Conservation (phyloP, 306 rosid genomes). For the apple (Malus domestica) region ASM211411v1 NC_041792.1:6120001-6120500, state of each 20-base stretch:
- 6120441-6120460: slow-evolving; percentile 28
- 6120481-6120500: slow-evolving; percentile 39
- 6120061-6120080: slow-evolving; percentile 17
- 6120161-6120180: slow-evolving; percentile 85
- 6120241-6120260: slow-evolving; percentile 90
- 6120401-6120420: slow-evolving; percentile 46
- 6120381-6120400: slow-evolving; percentile 46
- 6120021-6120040: not conserved
- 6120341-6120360: slow-evolving; percentile 98
- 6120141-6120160: slow-evolving; percentile 73
- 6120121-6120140: slow-evolving; percentile 97
- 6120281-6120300: slow-evolving; percentile 99
- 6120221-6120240: slow-evolving; percentile 80
- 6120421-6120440: slow-evolving; percentile 30
- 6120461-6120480: slow-evolving; percentile 44
- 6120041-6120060: slow-evolving; percentile 18
- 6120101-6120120: slow-evolving; percentile 76
- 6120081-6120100: slow-evolving; percentile 79
- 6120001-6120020: not conserved
- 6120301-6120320: slow-evolving; percentile 95
- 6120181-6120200: slow-evolving; percentile 87
- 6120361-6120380: slow-evolving; percentile 75
- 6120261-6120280: slow-evolving; percentile 88
- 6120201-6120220: slow-evolving; percentile 83
- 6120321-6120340: slow-evolving; percentile 70